Base-by-base conservation (phyloP, 1,284 basidiomycete genomes). In the Anthracocystis walkeri region DNA sequence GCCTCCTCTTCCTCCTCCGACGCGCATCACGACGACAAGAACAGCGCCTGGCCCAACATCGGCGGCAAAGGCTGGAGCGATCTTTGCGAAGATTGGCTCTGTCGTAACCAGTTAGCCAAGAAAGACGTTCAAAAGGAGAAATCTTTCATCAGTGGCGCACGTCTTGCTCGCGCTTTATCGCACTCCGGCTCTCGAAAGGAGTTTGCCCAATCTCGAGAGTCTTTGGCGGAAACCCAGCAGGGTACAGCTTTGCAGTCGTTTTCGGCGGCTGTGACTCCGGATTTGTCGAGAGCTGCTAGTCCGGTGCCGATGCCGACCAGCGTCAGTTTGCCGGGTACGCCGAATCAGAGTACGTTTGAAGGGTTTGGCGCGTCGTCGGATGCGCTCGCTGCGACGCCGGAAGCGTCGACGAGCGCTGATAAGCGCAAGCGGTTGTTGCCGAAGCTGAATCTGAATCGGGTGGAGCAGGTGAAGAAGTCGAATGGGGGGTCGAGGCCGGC, bases 31-130 rank as follows among this genome's bases (percentile, higher is more conserved):
- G 65, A 75, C 33, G 66, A 69, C 44, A 65, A 58, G 38, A 38
- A 54, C 8, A 53, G 40, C 27, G 62, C 23, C 2, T 67, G 67
- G 65, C 64, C 63, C 40, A 72, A 55, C 44, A 48, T 75, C n/a
- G 73, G 75, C 23, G 79, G 79, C n/a, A 79, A 69, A 29, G 81
- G 81, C 0, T 83, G 86, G 86, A 86, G 85, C 31, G 83, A 84
- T 38, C 69, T 84, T 20, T 84, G 86, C 50, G 85, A 87, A 49
- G 77, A 83, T 27, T 86, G 84, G 81, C 78, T 86, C n/a, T 82
- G 80, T 61, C 77, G 75, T 35, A 84, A 77, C 49, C 78, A 57
- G n/a, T 55, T 45, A 16, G 55, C 59, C 2, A 65, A 54, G 18
- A 68, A 62, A 40, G 61, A 68, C n/a, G 71, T 58, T 1, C 41